phyloP scores from a whole-genome alignment of 176 grass and related monocot genomes.

The Ensete glaucum region DNA sequence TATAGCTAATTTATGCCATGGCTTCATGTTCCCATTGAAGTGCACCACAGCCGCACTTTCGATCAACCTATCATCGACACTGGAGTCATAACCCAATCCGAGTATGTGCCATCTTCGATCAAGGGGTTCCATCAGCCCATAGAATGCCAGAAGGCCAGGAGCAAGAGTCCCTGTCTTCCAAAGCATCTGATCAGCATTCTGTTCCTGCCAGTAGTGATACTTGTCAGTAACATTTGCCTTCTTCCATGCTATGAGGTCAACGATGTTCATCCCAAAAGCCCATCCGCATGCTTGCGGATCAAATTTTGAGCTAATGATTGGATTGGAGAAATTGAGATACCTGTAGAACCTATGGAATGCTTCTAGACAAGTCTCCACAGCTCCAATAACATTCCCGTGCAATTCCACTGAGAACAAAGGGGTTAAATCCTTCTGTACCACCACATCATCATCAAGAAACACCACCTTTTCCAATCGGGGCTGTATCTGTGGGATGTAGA shows the following conservation, averaged over 20 bases:
- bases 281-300: slow-evolving; percentile 17
- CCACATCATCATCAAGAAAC: slow-evolving; percentile 18
- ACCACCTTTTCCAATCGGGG: slow-evolving; percentile 15
- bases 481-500: slow-evolving; percentile 14
- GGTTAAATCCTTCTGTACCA: slow-evolving; percentile 16
- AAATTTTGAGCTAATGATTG: slow-evolving; percentile 12
- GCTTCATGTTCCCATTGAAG: slow-evolving; percentile 9
- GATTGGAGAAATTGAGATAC: slow-evolving; percentile 16
- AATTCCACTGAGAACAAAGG: slow-evolving; percentile 12
- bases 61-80: slow-evolving; percentile 8
- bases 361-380: slow-evolving; percentile 14
- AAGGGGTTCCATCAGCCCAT: slow-evolving; percentile 13
- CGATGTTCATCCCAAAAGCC: slow-evolving; percentile 17
- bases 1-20: slow-evolving; percentile 15
- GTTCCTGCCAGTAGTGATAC: slow-evolving; percentile 14
- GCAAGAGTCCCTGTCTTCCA: slow-evolving; percentile 13
- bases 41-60: slow-evolving; percentile 2
- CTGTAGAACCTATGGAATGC: slow-evolving; percentile 14
- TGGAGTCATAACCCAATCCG: slow-evolving; percentile 7
- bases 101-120: slow-evolving; percentile 16
- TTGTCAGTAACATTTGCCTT: slow-evolving; percentile 6
- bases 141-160: slow-evolving; percentile 15
- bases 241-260: slow-evolving; percentile 18
- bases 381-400: slow-evolving; percentile 6
- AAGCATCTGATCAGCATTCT: slow-evolving; percentile 2